phyloP scores from a whole-genome alignment of 2,329 filamentous ascomycete species.

The Coniella lustricola region DNA sequence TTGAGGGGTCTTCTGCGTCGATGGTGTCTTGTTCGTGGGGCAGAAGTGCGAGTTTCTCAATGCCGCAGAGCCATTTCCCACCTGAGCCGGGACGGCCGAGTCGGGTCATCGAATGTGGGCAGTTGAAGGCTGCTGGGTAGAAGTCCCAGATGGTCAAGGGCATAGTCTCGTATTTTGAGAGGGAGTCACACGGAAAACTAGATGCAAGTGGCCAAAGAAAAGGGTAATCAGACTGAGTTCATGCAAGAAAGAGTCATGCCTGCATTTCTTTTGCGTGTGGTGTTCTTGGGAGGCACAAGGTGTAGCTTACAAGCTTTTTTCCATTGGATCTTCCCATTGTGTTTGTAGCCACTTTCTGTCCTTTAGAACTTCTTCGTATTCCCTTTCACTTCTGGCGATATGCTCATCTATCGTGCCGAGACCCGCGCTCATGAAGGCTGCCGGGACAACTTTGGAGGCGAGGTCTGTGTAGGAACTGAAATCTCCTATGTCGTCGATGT shows the following conservation, averaged over 20 bases:
- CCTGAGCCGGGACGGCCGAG: conserved; percentile 33
- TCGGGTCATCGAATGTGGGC: conserved; percentile 33
- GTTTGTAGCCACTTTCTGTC: neutral
- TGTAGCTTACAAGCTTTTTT: neutral
- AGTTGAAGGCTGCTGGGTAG: conserved; percentile 31
- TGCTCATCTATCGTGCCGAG: neutral
- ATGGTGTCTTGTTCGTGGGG: neutral
- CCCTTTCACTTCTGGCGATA: neutral
- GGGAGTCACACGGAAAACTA: neutral
- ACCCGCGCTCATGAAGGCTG: neutral
- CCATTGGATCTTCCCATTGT: neutral
- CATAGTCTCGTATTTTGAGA: neutral
- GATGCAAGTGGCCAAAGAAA: too few relatives aligned
- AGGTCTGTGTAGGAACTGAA: neutral
- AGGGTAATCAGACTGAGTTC: too few relatives aligned
- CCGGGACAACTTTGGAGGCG: neutral
- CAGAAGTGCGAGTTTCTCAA: neutral
- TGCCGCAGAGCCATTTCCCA: conserved; percentile 36
- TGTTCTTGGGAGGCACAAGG: too few relatives aligned
- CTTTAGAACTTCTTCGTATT: neutral
- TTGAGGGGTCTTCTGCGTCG: neutral
- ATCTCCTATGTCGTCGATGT: neutral
- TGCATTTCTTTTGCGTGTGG: too few relatives aligned
- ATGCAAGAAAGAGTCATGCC: too few relatives aligned
- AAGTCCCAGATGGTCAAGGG: conserved; percentile 35